Conservation (phyloP, 1,139 yeast species). For the Suhomyces bribrorum region DNA sequence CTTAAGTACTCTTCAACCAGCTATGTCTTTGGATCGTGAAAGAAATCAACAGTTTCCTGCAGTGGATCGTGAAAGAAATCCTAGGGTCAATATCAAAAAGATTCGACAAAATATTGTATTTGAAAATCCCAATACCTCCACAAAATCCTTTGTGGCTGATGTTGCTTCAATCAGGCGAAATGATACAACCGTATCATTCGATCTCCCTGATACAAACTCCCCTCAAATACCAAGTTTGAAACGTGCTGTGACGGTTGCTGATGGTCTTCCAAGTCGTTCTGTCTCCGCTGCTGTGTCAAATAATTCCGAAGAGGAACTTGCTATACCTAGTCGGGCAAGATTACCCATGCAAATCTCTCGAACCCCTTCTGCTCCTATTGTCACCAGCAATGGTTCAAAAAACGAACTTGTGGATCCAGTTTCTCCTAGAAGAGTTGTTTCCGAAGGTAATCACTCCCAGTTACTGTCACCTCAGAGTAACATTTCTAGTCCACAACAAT, state of each 20-base stretch:
- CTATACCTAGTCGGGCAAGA: slow-evolving; percentile 2
- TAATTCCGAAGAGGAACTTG: slow-evolving; percentile 5
- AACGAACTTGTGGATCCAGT: not conserved
- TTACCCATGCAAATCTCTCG: slow-evolving; percentile 10
- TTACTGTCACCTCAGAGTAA: not conserved
- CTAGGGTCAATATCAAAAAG: slow-evolving; percentile 21
- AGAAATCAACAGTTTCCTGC: no score
- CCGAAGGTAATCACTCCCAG: slow-evolving; percentile 11
- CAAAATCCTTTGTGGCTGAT: slow-evolving; percentile 35
- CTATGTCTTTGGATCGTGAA: not conserved
- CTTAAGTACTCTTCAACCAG: slow-evolving; percentile 4
- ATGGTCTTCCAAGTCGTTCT: not conserved
- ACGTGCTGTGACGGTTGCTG: slow-evolving; percentile 4
- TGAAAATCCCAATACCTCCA: slow-evolving; percentile 26
- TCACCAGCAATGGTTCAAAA: slow-evolving; percentile 4
- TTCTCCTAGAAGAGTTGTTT: slow-evolving; percentile 8
- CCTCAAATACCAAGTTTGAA: slow-evolving; percentile 8
- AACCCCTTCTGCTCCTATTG: slow-evolving; percentile 20
- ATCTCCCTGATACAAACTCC: not conserved
- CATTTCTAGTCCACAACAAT: not conserved
- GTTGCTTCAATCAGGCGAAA: slow-evolving; percentile 15
- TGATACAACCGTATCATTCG: slow-evolving; percentile 5
- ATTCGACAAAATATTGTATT: slow-evolving; percentile 28
- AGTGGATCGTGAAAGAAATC: slow-evolving; percentile 1
- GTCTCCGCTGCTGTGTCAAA: not conserved